These are phyloP conservation scores for Suillus luteus DNA, from an alignment of 768 basidiomycete species.

Conservation along the genomic window DNA sequence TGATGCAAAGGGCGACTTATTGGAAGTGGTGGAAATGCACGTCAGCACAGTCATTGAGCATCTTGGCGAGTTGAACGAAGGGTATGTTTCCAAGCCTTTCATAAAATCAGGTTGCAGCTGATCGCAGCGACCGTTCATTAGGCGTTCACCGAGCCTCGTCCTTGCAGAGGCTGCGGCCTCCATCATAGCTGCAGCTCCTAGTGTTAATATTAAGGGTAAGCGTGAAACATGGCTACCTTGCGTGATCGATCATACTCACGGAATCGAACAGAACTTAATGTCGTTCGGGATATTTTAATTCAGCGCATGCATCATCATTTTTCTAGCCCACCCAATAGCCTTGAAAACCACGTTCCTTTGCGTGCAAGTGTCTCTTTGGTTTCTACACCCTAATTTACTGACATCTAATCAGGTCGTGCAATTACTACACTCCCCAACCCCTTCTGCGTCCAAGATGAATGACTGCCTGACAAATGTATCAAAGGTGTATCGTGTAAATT, in stretches of 20 bases:
- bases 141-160: conserved; percentile 47
- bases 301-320: conserved; percentile 62
- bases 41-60: conserved; percentile 62
- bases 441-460: conserved; percentile 60
- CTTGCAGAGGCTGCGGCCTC: conserved; percentile 70
- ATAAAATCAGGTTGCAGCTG: neutral
- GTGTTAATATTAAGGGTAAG: conserved; percentile 59
- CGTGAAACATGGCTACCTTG: too few relatives aligned
- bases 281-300: conserved; percentile 54
- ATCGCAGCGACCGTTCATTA: conserved; percentile 22
- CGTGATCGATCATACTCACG: neutral
- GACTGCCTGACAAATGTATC: conserved; percentile 57
- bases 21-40: conserved; percentile 67
- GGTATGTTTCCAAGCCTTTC: conserved; percentile 33
- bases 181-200: conserved; percentile 62
- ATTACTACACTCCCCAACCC: conserved; percentile 51
- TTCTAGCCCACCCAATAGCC: conserved; percentile 52
- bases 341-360: conserved; percentile 54
- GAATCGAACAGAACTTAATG: conserved; percentile 51
- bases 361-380: conserved; percentile 37
- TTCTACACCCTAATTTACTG: neutral
- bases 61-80: conserved; percentile 55
- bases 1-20: conserved; percentile 59
- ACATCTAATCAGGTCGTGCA: conserved; percentile 45
- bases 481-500: conserved; percentile 51